These are phyloP conservation scores for Vickermania ingenoplastis DNA, from an alignment of 208 protist species.

Conservation along the genomic window DNA sequence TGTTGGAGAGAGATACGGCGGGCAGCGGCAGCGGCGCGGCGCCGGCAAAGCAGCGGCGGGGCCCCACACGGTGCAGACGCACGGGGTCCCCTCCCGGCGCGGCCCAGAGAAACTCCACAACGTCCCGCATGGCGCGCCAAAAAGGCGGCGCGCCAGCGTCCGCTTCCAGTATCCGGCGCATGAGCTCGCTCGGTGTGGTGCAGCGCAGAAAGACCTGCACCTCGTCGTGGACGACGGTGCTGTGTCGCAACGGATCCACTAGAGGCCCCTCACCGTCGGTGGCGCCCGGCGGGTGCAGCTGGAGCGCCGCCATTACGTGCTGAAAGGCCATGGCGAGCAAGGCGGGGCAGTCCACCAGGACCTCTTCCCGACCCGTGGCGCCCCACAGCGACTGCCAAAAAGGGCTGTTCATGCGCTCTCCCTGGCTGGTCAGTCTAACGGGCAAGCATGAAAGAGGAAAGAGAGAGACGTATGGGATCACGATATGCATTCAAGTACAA, in stretches of 20 bases:
- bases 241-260: neutral
- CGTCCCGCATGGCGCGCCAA: slow-evolving; percentile 1
- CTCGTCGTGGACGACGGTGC: neutral
- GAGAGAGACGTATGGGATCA: too few relatives aligned
- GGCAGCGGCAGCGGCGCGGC: neutral
- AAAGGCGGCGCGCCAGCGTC: neutral
- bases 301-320: slow-evolving; percentile 39
- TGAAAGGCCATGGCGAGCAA: slow-evolving; percentile 48
- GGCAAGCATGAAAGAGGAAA: too few relatives aligned
- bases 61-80: neutral
- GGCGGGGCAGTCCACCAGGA: slow-evolving; percentile 64
- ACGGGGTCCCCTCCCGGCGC: neutral
- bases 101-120: neutral
- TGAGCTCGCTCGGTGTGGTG: neutral
- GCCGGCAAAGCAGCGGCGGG: neutral
- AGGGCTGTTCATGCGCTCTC: slow-evolving; percentile 1
- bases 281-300: slow-evolving; percentile 8
- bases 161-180: neutral
- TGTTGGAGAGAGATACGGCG: neutral
- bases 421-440: too few relatives aligned
- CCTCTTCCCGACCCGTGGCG: slow-evolving; percentile 34
- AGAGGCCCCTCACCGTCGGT: neutral
- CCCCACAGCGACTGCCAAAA: slow-evolving; percentile 44
- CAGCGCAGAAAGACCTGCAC: neutral
- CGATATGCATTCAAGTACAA: too few relatives aligned